Base-by-base conservation (phyloP, 495 filamentous ascomycete genomes). In the Melanomma pulvis-pyrius region DNA sequence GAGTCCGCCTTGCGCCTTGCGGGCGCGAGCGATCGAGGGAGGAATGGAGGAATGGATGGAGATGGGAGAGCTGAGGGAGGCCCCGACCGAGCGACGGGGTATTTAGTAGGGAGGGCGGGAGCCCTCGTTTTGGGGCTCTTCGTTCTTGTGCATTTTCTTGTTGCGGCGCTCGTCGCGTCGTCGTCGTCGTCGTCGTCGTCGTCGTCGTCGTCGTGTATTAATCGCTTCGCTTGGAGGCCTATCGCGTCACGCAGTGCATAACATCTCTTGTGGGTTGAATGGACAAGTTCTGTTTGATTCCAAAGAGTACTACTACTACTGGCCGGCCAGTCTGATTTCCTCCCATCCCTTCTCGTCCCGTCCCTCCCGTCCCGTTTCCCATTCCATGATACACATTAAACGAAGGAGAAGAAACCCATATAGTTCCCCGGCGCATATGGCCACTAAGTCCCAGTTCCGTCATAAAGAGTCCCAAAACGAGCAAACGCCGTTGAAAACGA, bases 351-450 rank as follows among this genome's bases (percentile, higher is more conserved):
- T n/a, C n/a, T n/a, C n/a, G n/a, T n/a, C n/a, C n/a, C n/a, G n/a
- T n/a, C n/a, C n/a, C n/a, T n/a, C n/a, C n/a, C n/a, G n/a, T n/a
- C n/a, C n/a, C n/a, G n/a, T n/a, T n/a, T n/a, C n/a, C 21, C 3
- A 6, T 12, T 24, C 48, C 48, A 50, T 50, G 48, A 50, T 50
- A 50, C 48, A 50, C 48, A 50, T 50, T 50, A 24, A 28, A 25
- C 25, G 25, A 50, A 11, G 11, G 4, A 24, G 48, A 25, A 50
- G 25, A 50, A 50, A 6, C 39, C 39, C 4, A 5, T 4, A 34
- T 12, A 34, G 30, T 34, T 34, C 30, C 30, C 30, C 4, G 30
- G 4, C n/a, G n/a, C n/a, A n/a, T n/a, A n/a, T n/a, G n/a, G n/a
- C n/a, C n/a, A n/a, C n/a, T n/a, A n/a, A n/a, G n/a, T n/a, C n/a